phyloP scores from a whole-genome alignment of 345 rosid species.

The Eucalyptus victrix region DNA sequence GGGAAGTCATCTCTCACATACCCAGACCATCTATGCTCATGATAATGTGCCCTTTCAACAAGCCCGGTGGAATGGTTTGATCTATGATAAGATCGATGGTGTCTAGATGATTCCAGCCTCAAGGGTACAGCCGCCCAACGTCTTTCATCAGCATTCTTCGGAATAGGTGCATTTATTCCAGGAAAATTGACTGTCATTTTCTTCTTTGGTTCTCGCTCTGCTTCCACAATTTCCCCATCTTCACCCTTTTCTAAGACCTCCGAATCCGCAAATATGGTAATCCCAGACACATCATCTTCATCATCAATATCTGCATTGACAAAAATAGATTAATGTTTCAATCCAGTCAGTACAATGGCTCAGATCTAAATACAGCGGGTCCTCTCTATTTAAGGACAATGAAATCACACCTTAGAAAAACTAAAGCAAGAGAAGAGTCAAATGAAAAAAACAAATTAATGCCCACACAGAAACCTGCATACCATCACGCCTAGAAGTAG shows the following conservation, averaged over 20 bases:
- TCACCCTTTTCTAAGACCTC: slow-evolving; percentile 36
- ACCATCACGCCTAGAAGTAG: neutral
- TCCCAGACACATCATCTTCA: slow-evolving; percentile 60
- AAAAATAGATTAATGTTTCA: neutral
- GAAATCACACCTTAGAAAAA: neutral
- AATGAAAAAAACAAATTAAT: neutral
- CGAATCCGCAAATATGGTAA: slow-evolving; percentile 58
- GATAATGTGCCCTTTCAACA: slow-evolving; percentile 19
- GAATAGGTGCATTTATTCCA: slow-evolving; percentile 83
- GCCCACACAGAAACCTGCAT: neutral
- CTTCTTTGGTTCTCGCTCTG: slow-evolving; percentile 14
- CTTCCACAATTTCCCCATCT: slow-evolving; percentile 62
- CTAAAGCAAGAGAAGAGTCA: neutral
- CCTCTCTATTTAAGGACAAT: neutral
- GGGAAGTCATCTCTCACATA: slow-evolving; percentile 40
- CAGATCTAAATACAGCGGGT: neutral
- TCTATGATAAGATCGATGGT: slow-evolving; percentile 13
- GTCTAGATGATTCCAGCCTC: slow-evolving; percentile 19
- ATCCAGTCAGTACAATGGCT: neutral
- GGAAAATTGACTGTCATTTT: slow-evolving; percentile 57
- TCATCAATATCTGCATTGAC: slow-evolving; percentile 38
- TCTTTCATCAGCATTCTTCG: slow-evolving; percentile 53
- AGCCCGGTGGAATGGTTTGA: slow-evolving; percentile 12
- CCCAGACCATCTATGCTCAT: slow-evolving; percentile 24
- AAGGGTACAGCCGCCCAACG: slow-evolving; percentile 48